A percentile compares a stretch with the other conserved stretches of the same genome.
These are phyloP conservation scores for Brassica balearica DNA, from an alignment of 441 rosid species.

Conservation along the genomic window DNA sequence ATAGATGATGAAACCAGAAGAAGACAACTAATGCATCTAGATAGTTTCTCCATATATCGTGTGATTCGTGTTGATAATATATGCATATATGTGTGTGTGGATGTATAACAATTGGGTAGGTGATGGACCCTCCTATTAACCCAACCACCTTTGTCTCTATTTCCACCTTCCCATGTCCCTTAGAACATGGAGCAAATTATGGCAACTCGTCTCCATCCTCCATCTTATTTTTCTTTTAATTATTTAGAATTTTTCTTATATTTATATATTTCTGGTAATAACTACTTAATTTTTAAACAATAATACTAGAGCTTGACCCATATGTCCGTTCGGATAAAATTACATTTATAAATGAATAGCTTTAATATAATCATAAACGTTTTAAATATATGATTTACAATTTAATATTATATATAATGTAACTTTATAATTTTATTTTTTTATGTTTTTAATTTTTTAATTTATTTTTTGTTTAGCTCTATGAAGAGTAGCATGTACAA, in stretches of 20 bases:
- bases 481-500: too few relatives aligned
- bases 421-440: too few relatives aligned
- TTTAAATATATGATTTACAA: too few relatives aligned
- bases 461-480: too few relatives aligned
- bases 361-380: too few relatives aligned
- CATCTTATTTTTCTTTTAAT: background rate
- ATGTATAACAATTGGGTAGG: slow-evolving; percentile 30
- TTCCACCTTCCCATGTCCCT: slow-evolving; percentile 70
- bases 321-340: too few relatives aligned
- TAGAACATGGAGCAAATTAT: slow-evolving; percentile 91
- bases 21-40: slow-evolving; percentile 10
- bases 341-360: too few relatives aligned
- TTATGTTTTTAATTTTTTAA: too few relatives aligned
- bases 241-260: slow-evolving; percentile 6
- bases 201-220: slow-evolving; percentile 52
- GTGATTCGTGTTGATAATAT: background rate
- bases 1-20: background rate
- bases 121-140: slow-evolving; percentile 49
- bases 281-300: background rate
- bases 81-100: slow-evolving; percentile 26
- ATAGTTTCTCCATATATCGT: background rate
- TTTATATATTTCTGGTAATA: background rate
- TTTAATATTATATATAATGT: too few relatives aligned
- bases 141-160: slow-evolving; percentile 74
- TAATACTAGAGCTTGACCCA: too few relatives aligned